Conservation (phyloP, 495 filamentous ascomycete species). For the Opeltia flavorubescens region DNA sequence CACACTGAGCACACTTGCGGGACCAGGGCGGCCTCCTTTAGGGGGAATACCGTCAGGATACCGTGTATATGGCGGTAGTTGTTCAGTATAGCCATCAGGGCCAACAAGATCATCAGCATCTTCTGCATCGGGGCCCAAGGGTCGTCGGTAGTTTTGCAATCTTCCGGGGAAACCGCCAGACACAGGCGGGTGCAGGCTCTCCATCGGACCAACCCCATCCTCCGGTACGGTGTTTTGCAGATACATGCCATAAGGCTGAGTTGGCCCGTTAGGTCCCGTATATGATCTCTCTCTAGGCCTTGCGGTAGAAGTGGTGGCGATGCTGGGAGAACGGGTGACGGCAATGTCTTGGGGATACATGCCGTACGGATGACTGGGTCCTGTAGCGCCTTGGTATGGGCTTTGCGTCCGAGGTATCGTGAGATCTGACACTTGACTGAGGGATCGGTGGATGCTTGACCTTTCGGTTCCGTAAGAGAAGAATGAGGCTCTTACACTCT, state of each 20-base stretch:
- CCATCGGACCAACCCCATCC: constrained; percentile 27
- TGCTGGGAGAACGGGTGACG: constrained; percentile 47
- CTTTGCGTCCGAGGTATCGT: constrained; percentile 30
- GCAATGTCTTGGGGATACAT: constrained; percentile 39
- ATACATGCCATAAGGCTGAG: constrained; percentile 80
- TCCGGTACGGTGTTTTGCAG: constrained; percentile 54
- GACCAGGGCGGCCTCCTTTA: constrained; percentile 4
- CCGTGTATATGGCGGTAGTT: constrained; percentile 76
- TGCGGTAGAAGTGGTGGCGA: constrained; percentile 46
- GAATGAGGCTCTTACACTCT: constrained; percentile 9
- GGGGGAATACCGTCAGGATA: constrained; percentile 45
- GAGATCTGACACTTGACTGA: constrained; percentile 12
- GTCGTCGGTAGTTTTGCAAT: constrained; percentile 49
- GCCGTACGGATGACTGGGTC: constrained; percentile 40
- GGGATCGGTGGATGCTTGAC: constrained; percentile 5
- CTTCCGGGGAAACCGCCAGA: constrained; percentile 52
- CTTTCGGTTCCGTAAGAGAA: constrained; percentile 7
- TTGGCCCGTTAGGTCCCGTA: constrained; percentile 51
- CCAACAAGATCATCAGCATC: constrained; percentile 74
- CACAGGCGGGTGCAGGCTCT: constrained; percentile 40
- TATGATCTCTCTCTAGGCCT: constrained; percentile 44
- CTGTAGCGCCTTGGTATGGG: constrained; percentile 39
- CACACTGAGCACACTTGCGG: neutral
- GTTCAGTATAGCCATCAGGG: constrained; percentile 82
- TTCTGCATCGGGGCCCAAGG: constrained; percentile 65